These are phyloP conservation scores for Malus hybrid DNA, from an alignment of 331 rosid genomes.

Conservation along the genomic window DNA sequence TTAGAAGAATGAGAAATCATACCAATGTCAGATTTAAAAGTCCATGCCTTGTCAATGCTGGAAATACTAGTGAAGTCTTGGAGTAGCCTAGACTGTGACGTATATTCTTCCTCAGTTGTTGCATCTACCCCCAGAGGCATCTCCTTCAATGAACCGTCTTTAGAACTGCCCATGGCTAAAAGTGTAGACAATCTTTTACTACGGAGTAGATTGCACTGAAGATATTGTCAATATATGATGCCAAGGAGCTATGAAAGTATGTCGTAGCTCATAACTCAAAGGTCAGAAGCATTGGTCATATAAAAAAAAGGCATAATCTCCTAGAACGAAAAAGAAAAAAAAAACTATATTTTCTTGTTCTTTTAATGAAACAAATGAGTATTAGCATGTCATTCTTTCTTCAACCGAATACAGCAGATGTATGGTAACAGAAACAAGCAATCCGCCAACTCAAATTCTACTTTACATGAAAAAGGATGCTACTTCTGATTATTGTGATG, in stretches of 20 bases:
- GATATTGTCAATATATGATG: background rate
- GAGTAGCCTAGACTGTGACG: constrained; percentile 58
- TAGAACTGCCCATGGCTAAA: constrained; percentile 49
- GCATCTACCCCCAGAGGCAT: constrained; percentile 49
- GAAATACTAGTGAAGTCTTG: constrained; percentile 50
- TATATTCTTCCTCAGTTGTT: constrained; percentile 48
- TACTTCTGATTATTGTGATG: background rate
- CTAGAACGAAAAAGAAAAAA: background rate
- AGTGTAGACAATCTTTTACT: constrained; percentile 24
- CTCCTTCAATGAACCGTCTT: constrained; percentile 19
- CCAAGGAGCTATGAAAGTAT: background rate
- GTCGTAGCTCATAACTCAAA: background rate
- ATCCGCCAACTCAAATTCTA: background rate
- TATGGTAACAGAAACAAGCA: background rate
- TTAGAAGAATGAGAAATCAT: constrained; percentile 8
- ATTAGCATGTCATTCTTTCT: background rate
- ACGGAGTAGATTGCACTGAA: constrained; percentile 3
- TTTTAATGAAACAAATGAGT: background rate
- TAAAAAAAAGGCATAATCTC: background rate
- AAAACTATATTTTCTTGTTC: background rate
- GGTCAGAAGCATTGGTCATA: background rate
- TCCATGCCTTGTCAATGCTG: constrained; percentile 70
- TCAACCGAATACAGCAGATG: background rate
- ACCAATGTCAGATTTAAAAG: constrained; percentile 46
- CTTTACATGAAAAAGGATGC: background rate